phyloP scores from a whole-genome alignment of 106 monocot genomes.

The Apostasia ramifera region DNA sequence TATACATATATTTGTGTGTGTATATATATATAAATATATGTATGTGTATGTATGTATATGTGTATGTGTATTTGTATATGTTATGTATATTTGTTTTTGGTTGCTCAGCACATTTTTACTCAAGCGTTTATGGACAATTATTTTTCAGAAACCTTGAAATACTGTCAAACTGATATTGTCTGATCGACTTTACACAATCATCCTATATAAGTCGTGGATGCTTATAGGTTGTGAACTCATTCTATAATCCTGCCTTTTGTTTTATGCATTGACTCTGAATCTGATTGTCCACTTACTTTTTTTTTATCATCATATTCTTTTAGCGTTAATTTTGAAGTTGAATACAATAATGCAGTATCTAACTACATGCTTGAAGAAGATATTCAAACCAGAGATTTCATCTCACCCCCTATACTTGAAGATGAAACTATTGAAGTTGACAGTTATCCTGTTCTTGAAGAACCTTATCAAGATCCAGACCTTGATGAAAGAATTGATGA shows the following conservation, averaged over 20 bases:
- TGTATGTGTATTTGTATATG: too few relatives aligned
- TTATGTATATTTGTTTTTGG: too few relatives aligned
- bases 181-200: too few relatives aligned
- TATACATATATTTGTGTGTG: too few relatives aligned
- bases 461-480: conserved; percentile 28
- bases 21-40: too few relatives aligned
- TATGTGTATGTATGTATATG: too few relatives aligned
- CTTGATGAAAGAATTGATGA: conserved; percentile 34
- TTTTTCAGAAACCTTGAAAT: too few relatives aligned
- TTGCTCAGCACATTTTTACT: too few relatives aligned
- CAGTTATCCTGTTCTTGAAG: conserved; percentile 38
- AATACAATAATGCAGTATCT: conserved; percentile 21
- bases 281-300: conserved; percentile 1
- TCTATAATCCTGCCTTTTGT: background rate
- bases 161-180: too few relatives aligned
- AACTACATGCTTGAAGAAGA: conserved; percentile 33
- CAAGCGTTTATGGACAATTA: too few relatives aligned
- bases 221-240: too few relatives aligned
- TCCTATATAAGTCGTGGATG: too few relatives aligned
- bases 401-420: conserved; percentile 8
- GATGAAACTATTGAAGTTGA: conserved; percentile 36
- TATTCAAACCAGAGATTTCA: conserved; percentile 13
- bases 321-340: background rate
- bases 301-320: background rate
- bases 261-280: background rate